These are phyloP conservation scores for Arxiozyma bovina DNA, from an alignment of 1,139 yeast genomes.

Conservation along the genomic window DNA sequence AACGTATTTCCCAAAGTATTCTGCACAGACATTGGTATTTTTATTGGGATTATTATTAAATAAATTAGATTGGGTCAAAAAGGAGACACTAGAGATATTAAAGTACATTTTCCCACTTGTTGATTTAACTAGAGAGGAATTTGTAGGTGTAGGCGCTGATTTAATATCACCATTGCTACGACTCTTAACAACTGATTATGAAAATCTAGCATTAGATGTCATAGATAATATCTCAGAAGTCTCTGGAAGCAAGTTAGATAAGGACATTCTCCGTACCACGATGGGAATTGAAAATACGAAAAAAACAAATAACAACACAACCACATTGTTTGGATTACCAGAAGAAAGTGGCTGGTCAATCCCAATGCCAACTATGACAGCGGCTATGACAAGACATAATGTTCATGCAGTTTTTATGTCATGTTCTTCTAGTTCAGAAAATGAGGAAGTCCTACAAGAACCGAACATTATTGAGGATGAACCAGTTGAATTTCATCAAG, in stretches of 20 bases:
- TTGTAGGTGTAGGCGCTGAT: constrained; percentile 90
- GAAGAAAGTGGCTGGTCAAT: constrained; percentile 98
- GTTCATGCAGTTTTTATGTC: constrained; percentile 93
- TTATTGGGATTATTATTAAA: constrained; percentile 74
- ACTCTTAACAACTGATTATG: constrained; percentile 74
- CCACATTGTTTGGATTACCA: constrained; percentile 89
- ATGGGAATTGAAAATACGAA: constrained; percentile 72
- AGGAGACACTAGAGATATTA: constrained; percentile 69
- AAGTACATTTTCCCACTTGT: constrained; percentile 68
- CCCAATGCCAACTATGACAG: constrained; percentile 87
- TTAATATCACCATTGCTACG: constrained; percentile 82
- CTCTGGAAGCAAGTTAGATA: constrained; percentile 86
- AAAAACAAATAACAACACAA: constrained; percentile 76
- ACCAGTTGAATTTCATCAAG: constrained; percentile 61
- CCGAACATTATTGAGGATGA: constrained; percentile 47
- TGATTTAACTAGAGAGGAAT: constrained; percentile 70
- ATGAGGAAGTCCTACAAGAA: constrained; percentile 22
- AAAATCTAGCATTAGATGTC: constrained; percentile 81
- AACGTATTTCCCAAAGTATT: constrained; percentile 64
- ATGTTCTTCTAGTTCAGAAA: constrained; percentile 37
- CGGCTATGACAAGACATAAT: constrained; percentile 80
- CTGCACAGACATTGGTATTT: constrained; percentile 66
- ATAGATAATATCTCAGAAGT: constrained; percentile 77
- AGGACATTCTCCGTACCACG: constrained; percentile 84
- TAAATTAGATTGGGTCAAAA: constrained; percentile 65